Evolutionary conservation across 176 grass and related monocot species (phyloP).

Genomic region (Aegilops sharonensis): DNA sequence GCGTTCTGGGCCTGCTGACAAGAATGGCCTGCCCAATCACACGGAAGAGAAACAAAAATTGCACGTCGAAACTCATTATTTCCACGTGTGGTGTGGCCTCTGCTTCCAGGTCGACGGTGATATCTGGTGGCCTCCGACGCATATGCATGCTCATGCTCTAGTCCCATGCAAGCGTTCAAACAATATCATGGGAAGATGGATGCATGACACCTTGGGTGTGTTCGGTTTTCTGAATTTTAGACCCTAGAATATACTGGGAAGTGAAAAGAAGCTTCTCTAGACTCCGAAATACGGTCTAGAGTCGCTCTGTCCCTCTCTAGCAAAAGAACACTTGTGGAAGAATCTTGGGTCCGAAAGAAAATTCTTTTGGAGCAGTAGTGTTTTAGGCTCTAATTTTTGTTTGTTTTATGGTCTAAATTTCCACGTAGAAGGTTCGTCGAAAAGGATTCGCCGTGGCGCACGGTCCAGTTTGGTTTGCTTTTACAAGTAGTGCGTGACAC

Average conservation of each 20-base stretch:
- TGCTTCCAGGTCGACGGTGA: constrained; percentile 7
- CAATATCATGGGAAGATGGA: neutral
- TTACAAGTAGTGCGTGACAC: neutral
- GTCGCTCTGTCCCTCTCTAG: neutral
- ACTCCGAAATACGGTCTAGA: neutral
- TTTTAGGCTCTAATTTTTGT: neutral
- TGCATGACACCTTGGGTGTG: neutral
- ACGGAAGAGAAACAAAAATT: neutral
- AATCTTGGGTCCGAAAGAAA: neutral
- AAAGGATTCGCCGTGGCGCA: neutral
- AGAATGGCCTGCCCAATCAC: neutral
- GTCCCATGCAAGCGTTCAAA: neutral
- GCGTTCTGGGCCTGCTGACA: neutral
- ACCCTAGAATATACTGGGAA: neutral
- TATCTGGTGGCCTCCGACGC: neutral
- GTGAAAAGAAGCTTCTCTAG: neutral
- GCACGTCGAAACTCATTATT: neutral
- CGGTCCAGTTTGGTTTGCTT: neutral
- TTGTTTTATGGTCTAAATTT: neutral
- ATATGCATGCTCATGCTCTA: neutral
- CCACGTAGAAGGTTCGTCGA: neutral
- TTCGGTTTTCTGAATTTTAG: neutral
- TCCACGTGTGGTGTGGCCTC: neutral
- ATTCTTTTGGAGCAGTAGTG: neutral
- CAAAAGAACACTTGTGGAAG: neutral